Evolutionary conservation across 805 yeast genomes (phyloP).

Genomic region (Torulaspora indica): DNA sequence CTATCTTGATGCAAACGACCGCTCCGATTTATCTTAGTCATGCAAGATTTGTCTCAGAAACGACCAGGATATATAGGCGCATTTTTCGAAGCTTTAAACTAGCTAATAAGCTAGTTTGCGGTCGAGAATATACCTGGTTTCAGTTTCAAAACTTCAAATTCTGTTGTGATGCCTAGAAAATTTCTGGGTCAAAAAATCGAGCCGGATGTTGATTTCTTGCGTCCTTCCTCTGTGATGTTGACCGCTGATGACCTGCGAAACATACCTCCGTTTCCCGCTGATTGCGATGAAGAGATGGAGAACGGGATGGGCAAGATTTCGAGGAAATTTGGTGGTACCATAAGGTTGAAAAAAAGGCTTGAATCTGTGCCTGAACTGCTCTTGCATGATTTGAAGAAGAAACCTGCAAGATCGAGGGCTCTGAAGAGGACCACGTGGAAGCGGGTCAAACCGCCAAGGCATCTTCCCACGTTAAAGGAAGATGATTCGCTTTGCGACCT

Average conservation of each 20-base stretch:
- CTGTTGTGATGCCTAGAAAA: constrained; percentile 30
- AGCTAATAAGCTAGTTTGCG: too few relatives aligned
- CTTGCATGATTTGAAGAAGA: constrained; percentile 24
- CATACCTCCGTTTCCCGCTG: constrained; percentile 23
- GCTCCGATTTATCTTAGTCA: neutral
- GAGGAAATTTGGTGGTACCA: constrained; percentile 30
- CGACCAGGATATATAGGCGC: neutral
- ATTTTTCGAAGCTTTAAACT: too few relatives aligned
- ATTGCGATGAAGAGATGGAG: neutral
- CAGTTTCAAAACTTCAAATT: too few relatives aligned
- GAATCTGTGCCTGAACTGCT: constrained; percentile 34
- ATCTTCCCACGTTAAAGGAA: constrained; percentile 5
- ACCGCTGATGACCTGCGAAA: constrained; percentile 28
- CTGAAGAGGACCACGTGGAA: neutral
- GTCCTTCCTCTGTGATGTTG: constrained; percentile 33
- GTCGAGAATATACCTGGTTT: too few relatives aligned
- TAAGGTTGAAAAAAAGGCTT: constrained; percentile 26
- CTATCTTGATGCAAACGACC: neutral
- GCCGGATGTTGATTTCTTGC: constrained; percentile 25
- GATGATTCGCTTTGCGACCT: constrained; percentile 2
- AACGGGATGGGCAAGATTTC: constrained; percentile 14
- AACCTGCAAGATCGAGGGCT: constrained; percentile 2
- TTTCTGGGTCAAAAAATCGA: constrained; percentile 32
- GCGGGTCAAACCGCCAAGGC: constrained; percentile 4
- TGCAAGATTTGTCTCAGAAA: neutral